Evolutionary conservation across 2,329 filamentous ascomycete species (phyloP).

Genomic region (Trichoderma sp.): DNA sequence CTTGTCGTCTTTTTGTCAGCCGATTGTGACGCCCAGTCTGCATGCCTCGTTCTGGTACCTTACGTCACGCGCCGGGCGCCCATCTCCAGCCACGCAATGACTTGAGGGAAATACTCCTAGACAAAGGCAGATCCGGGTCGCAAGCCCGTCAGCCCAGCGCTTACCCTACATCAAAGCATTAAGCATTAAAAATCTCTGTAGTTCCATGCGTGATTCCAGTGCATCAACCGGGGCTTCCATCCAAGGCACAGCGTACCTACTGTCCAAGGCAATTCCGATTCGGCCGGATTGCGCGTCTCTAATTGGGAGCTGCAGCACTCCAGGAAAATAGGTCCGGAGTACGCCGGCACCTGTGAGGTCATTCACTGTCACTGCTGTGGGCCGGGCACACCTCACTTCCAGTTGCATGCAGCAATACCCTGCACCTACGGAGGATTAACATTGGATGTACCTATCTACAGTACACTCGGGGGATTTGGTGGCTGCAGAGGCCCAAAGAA

Average conservation of each 20-base stretch:
- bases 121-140: background rate
- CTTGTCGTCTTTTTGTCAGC: conserved; percentile 6
- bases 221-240: background rate
- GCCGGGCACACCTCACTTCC: background rate
- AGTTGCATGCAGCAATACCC: background rate
- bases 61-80: conserved; percentile 15
- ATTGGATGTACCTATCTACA: background rate
- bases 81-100: conserved; percentile 10
- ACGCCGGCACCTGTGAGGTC: conserved; percentile 2
- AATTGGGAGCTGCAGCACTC: background rate
- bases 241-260: background rate
- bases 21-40: background rate
- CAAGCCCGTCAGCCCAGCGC: conserved; percentile 10
- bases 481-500: background rate
- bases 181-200: background rate
- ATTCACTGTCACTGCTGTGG: conserved; percentile 2
- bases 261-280: background rate
- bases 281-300: background rate
- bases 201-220: conserved; percentile 3
- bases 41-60: background rate
- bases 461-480: background rate
- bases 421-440: background rate
- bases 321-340: background rate
- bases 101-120: conserved; percentile 14
- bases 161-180: conserved; percentile 9